phyloP scores from a whole-genome alignment of 2,329 filamentous ascomycete genomes.

The Sporothrix brasiliensis region DNA sequence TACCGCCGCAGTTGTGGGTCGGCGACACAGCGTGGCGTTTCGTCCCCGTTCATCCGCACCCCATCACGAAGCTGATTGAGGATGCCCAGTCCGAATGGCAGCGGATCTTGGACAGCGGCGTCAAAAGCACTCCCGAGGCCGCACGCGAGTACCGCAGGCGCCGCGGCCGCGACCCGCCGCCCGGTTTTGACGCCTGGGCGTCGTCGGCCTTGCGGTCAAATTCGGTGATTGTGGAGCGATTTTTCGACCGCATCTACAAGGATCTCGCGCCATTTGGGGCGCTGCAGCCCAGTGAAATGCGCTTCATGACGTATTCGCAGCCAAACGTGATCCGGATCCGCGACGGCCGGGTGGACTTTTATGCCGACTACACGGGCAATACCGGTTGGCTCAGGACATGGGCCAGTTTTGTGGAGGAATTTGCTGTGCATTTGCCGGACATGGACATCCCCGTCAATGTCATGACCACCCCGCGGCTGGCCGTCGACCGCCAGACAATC shows the following conservation, averaged over 20 bases:
- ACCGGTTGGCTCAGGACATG: conserved; percentile 53
- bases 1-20: not conserved
- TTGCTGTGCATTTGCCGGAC: conserved; percentile 60
- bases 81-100: conserved; percentile 46
- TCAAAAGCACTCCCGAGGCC: conserved; percentile 49
- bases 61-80: conserved; percentile 52
- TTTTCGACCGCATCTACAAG: conserved; percentile 58
- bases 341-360: conserved; percentile 46
- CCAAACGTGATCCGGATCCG: conserved; percentile 53
- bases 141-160: conserved; percentile 51
- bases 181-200: conserved; percentile 53
- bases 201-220: conserved; percentile 47
- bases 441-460: conserved; percentile 68
- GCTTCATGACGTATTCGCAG: conserved; percentile 46
- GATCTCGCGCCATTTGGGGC: conserved; percentile 59
- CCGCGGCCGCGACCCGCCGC: conserved; percentile 52
- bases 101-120: conserved; percentile 47
- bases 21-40: not conserved
- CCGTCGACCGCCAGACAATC: conserved; percentile 62
- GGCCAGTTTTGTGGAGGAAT: conserved; percentile 53
- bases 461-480: conserved; percentile 63
- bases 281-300: conserved; percentile 45
- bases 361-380: conserved; percentile 45
- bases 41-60: conserved; percentile 40
- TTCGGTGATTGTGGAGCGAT: conserved; percentile 51